These are phyloP conservation scores for Cladosporium phlei DNA, from an alignment of 2,329 filamentous ascomycete species.

Conservation along the genomic window DNA sequence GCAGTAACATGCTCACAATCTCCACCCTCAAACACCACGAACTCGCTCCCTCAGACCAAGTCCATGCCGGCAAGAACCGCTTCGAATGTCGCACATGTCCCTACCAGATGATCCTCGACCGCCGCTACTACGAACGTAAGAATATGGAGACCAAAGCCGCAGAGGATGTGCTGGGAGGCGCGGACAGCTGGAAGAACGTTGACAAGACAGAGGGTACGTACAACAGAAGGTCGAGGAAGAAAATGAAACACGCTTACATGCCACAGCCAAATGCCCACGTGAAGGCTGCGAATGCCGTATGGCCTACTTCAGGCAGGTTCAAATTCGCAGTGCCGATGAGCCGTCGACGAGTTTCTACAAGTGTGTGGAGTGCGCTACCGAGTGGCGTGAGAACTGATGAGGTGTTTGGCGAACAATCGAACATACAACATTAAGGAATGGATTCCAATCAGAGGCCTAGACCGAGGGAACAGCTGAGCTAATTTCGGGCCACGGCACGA, in stretches of 20 bases:
- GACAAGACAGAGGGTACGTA: slow-evolving; percentile 65
- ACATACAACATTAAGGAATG: neutral
- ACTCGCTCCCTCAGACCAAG: slow-evolving; percentile 33
- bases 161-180: slow-evolving; percentile 85
- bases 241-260: slow-evolving; percentile 11
- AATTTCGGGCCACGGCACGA: too few species aligned
- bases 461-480: too few species aligned
- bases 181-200: slow-evolving; percentile 84
- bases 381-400: slow-evolving; percentile 41
- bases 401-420: neutral
- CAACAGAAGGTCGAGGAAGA: neutral
- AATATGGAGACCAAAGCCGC: slow-evolving; percentile 77
- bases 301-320: slow-evolving; percentile 93
- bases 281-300: slow-evolving; percentile 74
- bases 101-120: slow-evolving; percentile 78
- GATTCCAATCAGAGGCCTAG: too few species aligned
- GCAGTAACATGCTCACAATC: slow-evolving; percentile 78
- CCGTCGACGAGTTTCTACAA: slow-evolving; percentile 97
- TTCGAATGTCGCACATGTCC: slow-evolving; percentile 95
- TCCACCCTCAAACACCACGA: slow-evolving; percentile 42
- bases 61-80: slow-evolving; percentile 57
- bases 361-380: slow-evolving; percentile 41
- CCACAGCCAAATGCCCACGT: slow-evolving; percentile 72
- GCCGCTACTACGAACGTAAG: slow-evolving; percentile 76
- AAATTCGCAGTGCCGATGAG: slow-evolving; percentile 97